Base-by-base conservation (phyloP, 2,329 filamentous ascomycete species). In the Alternaria infectoria region DNA sequence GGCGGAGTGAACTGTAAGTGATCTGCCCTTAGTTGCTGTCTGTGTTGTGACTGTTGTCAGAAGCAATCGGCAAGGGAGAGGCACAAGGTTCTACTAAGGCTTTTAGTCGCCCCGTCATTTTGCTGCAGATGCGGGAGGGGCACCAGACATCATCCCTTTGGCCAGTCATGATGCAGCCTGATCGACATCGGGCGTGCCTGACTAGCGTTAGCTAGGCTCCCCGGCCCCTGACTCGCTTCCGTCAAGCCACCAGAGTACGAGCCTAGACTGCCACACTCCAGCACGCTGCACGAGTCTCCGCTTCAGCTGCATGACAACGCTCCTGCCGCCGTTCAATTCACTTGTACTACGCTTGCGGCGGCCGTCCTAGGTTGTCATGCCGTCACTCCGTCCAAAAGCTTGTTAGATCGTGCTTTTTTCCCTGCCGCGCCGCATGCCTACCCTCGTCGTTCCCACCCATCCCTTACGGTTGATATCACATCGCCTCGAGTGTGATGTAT, bases 141-240 rank as follows among this genome's bases (percentile, higher is more conserved):
- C 44, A 61, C 61, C 58, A 52, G 15, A 50, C 66, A 71, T 68
- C 61, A 49, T 25, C 62, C 44, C 26, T 57, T 59, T n/a, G 56
- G 61, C 72, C 66, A 74, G 66, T 69, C 66, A 68, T 17, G 32
- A 54, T 61, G 26, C 62, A 60, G 65, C 36, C 32, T 59, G 68
- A 71, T 71, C 67, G 60, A 63, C 70, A 54, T 61, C 57, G 63
- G 26, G 52, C 61, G 62, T 64, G 67, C 71, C 70, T 76, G 72
- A 72, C 72, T 76, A 73, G 74, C 65, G 73, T 69, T 60, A 51
- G 58, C 59, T 61, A 66, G 67, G 65, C 70, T 64, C 21, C 3
- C 64, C 49, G 62, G 51, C 64, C 67, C 61, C 57, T 63, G 57
- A 56, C 57, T 63, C 61, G 61, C 57, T 55, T 56, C 50, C 21